Evolutionary conservation across 768 basidiomycete species (phyloP), one percentile per base, ranked within the genome.

Genomic region (Rhizopogon roseolus): DNA sequence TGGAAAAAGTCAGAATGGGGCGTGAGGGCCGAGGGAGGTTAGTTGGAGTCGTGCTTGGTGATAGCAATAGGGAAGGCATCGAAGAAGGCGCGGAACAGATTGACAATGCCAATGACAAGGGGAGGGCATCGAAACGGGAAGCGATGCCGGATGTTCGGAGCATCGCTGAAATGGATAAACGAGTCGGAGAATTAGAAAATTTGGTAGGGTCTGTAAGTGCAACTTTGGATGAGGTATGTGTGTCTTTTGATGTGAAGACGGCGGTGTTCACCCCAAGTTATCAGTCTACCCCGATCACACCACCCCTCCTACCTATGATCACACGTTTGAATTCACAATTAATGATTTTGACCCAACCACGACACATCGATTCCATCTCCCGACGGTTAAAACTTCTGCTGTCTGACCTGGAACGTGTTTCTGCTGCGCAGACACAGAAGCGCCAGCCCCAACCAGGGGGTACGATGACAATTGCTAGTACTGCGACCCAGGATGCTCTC

Each of bases 361-460:
- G 95, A 14, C 94, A 98, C 64, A 86, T 98, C 48, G 97, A 99
- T 69, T 90, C 93, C 10, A 89, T 98, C 57, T 95, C 95, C 2
- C 83, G 96, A 5, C 86, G 96, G 5, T 81, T 98, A 56, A 99
- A 98, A 64, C 75, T 98, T 7, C 81, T 98, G 16, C 78, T 96
- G 13, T 87, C 93, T 1, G 97, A 99, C 69, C 81, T 99, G 49
- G 96, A 98, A 48, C 86, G 95, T 29, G 80, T 82, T 4, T 83
- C 86, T 34, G 66, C 67, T 6, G 76, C 72, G 11, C 67, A 68
- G 41, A 11, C 17, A 38, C 66, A 53, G 51, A 66, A 60, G 56
- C 68, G 55, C 56, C 67, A 50, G 55, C 55, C 14, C 46, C 60
- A n/a, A 53, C 34, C 34, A 38, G 54, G n/a, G 55, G 55, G 39